These are phyloP conservation scores for Hyaloperonospora brassicae DNA, from an alignment of 352 stramenopile species.

Conservation along the genomic window DNA sequence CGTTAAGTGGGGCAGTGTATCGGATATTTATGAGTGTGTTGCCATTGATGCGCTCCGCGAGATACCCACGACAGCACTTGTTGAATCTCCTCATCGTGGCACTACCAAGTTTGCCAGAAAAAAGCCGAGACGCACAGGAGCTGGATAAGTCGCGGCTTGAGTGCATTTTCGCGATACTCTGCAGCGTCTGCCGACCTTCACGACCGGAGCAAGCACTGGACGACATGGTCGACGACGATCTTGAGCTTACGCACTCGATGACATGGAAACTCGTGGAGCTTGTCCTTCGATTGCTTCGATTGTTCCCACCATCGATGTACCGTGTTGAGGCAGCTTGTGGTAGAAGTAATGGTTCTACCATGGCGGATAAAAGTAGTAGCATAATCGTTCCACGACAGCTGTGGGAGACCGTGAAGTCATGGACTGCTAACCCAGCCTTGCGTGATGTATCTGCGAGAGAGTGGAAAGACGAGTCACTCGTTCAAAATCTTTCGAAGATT, in stretches of 20 bases:
- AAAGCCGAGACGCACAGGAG: slow-evolving; percentile 8
- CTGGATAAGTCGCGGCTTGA: slow-evolving; percentile 41
- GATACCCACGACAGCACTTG: slow-evolving; percentile 48
- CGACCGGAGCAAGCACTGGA: slow-evolving; percentile 3
- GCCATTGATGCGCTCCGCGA: slow-evolving; percentile 36
- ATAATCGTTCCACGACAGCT: slow-evolving; percentile 27
- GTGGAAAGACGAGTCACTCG: slow-evolving; percentile 24
- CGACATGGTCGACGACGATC: slow-evolving; percentile 14
- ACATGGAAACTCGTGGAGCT: slow-evolving; percentile 39
- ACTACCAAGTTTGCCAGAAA: slow-evolving; percentile 28
- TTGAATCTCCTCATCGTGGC: slow-evolving; percentile 43
- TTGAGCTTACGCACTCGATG: slow-evolving; percentile 17
- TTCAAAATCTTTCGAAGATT: slow-evolving; percentile 18
- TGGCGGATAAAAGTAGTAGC: slow-evolving; percentile 1
- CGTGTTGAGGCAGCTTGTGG: slow-evolving; percentile 6
- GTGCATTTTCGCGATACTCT: slow-evolving; percentile 31
- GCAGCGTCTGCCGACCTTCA: slow-evolving; percentile 28
- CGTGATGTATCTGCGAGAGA: slow-evolving; percentile 20
- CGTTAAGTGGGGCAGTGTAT: slow-evolving; percentile 34
- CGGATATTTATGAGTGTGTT: slow-evolving; percentile 40
- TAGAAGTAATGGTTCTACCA: not conserved
- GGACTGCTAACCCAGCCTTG: slow-evolving; percentile 20
- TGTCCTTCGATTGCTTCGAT: slow-evolving; percentile 26
- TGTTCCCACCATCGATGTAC: slow-evolving; percentile 32
- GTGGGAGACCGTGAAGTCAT: slow-evolving; percentile 39